These are phyloP conservation scores for Didymellaceae sp. DNA, from an alignment of 2,329 filamentous ascomycete genomes.

Conservation along the genomic window DNA sequence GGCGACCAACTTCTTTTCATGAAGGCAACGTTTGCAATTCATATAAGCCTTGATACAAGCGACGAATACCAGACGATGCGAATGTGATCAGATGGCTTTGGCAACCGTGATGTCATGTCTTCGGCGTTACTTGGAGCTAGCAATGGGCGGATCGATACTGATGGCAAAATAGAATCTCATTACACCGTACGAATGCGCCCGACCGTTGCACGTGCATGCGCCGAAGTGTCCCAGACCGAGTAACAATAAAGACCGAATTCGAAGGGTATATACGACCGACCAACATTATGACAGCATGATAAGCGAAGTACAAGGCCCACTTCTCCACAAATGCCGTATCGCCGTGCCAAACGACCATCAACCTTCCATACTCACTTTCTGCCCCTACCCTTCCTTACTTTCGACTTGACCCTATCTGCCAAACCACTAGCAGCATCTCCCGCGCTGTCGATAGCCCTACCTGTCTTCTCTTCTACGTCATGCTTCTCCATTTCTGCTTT, in stretches of 20 bases:
- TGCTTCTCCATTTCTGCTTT: constrained; percentile 64
- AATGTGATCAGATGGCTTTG: constrained; percentile 45
- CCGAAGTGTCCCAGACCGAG: constrained; percentile 5
- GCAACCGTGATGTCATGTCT: constrained; percentile 44
- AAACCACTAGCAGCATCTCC: constrained; percentile 40
- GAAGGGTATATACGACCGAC: constrained; percentile 16
- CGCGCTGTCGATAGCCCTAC: constrained; percentile 45
- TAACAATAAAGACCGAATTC: constrained; percentile 9
- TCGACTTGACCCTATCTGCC: constrained; percentile 37
- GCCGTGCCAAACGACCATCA: neutral
- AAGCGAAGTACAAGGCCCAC: constrained; percentile 10
- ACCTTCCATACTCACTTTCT: constrained; percentile 24
- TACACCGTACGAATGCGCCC: constrained; percentile 26
- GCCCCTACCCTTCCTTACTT: constrained; percentile 36
- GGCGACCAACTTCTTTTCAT: constrained; percentile 47
- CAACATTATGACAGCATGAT: constrained; percentile 6
- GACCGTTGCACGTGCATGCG: constrained; percentile 21
- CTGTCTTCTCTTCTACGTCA: constrained; percentile 54
- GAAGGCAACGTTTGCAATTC: constrained; percentile 50
- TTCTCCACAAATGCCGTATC: constrained; percentile 8
- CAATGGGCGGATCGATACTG: constrained; percentile 36
- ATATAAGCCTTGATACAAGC: constrained; percentile 51
- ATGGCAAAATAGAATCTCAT: constrained; percentile 39
- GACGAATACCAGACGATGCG: constrained; percentile 51
- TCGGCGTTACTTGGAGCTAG: constrained; percentile 34